phyloP scores from a whole-genome alignment of 805 yeast species.

The Spathaspora sp. region DNA sequence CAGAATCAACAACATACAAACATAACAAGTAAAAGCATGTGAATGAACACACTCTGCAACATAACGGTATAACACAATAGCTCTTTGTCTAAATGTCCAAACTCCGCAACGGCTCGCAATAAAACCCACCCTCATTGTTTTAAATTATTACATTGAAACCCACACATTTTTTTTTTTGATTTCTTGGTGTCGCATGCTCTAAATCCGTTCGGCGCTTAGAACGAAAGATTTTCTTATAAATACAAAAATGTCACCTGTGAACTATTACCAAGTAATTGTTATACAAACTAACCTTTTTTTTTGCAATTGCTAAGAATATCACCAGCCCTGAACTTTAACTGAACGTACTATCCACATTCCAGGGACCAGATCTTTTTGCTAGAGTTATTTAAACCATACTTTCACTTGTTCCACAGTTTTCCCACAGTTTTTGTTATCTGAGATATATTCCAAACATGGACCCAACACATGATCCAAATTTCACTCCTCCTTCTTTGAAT shows the following conservation, averaged over 20 bases:
- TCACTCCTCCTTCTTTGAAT: conserved; percentile 76
- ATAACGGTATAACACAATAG: no score
- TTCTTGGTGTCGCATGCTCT: background rate
- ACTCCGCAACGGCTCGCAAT: background rate
- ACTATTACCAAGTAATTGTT: no score
- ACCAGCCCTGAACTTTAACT: background rate
- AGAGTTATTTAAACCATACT: background rate
- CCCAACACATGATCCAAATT: conserved; percentile 88
- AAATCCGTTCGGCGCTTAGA: background rate
- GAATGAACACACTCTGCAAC: no score
- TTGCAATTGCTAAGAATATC: background rate
- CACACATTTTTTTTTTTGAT: background rate
- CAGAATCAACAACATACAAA: no score
- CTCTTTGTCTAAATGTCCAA: background rate
- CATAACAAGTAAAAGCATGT: no score
- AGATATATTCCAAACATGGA: conserved; percentile 60
- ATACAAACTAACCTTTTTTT: background rate
- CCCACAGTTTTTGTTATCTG: background rate
- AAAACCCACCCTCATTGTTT: background rate
- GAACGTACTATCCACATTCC: background rate
- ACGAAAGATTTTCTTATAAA: background rate
- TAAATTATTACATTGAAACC: background rate
- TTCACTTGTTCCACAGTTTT: background rate
- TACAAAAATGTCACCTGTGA: background rate
- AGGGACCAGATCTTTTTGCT: background rate